These are phyloP conservation scores for Phlegmacium glaucopus DNA, from an alignment of 768 basidiomycete species.

Conservation along the genomic window DNA sequence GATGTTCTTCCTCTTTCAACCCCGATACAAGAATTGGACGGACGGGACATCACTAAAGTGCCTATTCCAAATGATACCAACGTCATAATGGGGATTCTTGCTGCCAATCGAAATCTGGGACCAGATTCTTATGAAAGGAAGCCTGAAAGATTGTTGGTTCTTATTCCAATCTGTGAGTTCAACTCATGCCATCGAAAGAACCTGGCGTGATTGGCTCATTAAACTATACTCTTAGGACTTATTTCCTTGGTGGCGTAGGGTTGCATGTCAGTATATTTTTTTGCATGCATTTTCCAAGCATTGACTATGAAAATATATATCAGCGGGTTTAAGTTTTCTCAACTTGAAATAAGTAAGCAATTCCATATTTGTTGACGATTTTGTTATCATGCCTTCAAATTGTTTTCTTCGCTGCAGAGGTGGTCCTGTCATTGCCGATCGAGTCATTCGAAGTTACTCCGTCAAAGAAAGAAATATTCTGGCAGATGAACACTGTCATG, in stretches of 20 bases:
- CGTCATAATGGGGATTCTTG: constrained; percentile 24
- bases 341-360: constrained; percentile 21
- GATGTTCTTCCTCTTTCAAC: constrained; percentile 20
- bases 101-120: constrained; percentile 39
- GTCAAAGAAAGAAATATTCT: no score
- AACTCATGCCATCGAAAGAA: not conserved
- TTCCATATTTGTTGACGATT: not conserved
- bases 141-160: constrained; percentile 43
- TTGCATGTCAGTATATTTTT: constrained; percentile 36
- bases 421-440: no score
- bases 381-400: not conserved
- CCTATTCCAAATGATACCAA: constrained; percentile 34
- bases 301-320: not conserved
- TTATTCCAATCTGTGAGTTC: constrained; percentile 35
- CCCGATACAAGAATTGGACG: constrained; percentile 19
- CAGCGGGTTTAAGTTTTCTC: constrained; percentile 16
- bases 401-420: no score
- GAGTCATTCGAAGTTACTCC: no score
- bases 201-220: not conserved
- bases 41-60: constrained; percentile 24
- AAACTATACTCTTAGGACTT: constrained; percentile 31
- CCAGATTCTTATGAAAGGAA: constrained; percentile 43
- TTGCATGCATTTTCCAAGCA: not conserved
- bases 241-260: constrained; percentile 39
- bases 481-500: no score